Evolutionary conservation across 176 grass and related monocot genomes (phyloP).

Genomic region (Rhynchospora tenuis): DNA sequence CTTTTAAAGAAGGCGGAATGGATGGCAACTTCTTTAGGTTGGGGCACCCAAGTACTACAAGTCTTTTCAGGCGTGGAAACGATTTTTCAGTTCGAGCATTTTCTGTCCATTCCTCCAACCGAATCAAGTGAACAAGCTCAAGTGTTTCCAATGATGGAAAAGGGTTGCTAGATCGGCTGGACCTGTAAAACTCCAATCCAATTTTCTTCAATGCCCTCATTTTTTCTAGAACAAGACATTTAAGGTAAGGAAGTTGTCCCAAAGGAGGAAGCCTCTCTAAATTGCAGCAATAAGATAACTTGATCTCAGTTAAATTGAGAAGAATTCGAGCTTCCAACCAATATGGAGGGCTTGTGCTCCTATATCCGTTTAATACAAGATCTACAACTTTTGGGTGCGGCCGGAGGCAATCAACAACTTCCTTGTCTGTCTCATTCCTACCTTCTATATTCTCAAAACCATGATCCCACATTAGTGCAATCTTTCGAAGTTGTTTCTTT

Average conservation of each 20-base stretch:
- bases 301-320: background rate
- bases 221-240: background rate
- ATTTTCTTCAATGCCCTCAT: background rate
- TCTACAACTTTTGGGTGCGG: slow-evolving; percentile 6
- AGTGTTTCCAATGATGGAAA: slow-evolving; percentile 18
- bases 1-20: background rate
- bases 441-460: background rate
- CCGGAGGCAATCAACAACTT: slow-evolving; percentile 23
- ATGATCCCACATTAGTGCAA: slow-evolving; percentile 19
- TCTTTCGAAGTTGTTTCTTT: background rate
- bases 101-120: background rate
- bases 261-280: slow-evolving; percentile 12
- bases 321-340: slow-evolving; percentile 21
- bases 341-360: background rate
- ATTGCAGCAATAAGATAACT: background rate
- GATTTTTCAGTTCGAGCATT: background rate
- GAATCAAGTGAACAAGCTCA: background rate
- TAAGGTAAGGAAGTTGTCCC: slow-evolving; percentile 8
- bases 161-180: background rate
- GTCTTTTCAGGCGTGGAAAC: background rate
- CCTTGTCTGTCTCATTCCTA: background rate
- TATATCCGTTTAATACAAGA: slow-evolving; percentile 4
- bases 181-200: background rate
- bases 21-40: background rate
- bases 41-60: background rate